Evolutionary conservation across 1,139 yeast genomes (phyloP).

Genomic region (Magnusiomyces ingens): DNA sequence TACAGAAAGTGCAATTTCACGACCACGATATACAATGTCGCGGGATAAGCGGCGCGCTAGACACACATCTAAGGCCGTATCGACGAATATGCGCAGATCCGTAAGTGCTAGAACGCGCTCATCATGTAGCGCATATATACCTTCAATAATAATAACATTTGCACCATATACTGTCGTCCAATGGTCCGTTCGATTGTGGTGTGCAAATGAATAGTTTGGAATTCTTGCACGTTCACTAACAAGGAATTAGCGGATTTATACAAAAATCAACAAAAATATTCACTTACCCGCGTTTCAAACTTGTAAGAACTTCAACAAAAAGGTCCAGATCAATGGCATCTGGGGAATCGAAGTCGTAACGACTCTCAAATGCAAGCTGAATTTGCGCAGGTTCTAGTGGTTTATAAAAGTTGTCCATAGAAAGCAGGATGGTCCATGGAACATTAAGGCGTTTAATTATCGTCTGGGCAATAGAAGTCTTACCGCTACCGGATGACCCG

Average conservation of each 20-base stretch:
- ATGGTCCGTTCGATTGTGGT: constrained; percentile 67
- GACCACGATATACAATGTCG: constrained; percentile 78
- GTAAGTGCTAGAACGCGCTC: constrained; percentile 61
- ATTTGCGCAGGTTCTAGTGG: constrained; percentile 58
- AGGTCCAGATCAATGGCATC: constrained; percentile 72
- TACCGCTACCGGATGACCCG: constrained; percentile 93
- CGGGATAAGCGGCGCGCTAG: constrained; percentile 79
- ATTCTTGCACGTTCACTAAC: constrained; percentile 48
- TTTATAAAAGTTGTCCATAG: constrained; percentile 85
- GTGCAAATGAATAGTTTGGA: constrained; percentile 78
- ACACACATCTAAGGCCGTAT: constrained; percentile 89
- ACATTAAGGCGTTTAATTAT: constrained; percentile 66
- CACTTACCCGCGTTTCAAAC: constrained; percentile 49
- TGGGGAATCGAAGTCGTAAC: constrained; percentile 85
- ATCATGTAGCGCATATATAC: constrained; percentile 78
- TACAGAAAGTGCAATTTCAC: constrained; percentile 75
- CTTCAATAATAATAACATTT: constrained; percentile 85
- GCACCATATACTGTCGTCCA: constrained; percentile 85
- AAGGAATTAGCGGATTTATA: constrained; percentile 24
- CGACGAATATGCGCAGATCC: constrained; percentile 86
- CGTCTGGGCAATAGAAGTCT: constrained; percentile 82
- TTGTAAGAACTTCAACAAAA: constrained; percentile 53
- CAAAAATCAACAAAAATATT: too few species aligned
- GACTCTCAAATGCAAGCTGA: constrained; percentile 51
- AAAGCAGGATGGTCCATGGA: constrained; percentile 92